These are phyloP conservation scores for Fraxinus xanthoxyloides DNA, from an alignment of 305 asterid genomes.

Conservation along the genomic window DNA sequence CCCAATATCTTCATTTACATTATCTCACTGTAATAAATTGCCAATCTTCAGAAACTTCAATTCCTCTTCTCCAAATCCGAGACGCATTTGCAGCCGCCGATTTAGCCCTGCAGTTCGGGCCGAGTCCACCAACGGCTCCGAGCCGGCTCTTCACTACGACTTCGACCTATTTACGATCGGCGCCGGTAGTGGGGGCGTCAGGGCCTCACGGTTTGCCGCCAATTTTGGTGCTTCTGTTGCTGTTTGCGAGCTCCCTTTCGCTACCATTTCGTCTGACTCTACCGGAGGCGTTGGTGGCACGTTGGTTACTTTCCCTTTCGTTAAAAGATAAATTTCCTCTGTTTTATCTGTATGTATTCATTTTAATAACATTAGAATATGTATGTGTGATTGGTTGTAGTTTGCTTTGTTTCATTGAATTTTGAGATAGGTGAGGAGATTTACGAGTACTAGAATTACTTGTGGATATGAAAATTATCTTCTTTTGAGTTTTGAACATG, in stretches of 20 bases:
- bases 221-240: slow-evolving; percentile 88
- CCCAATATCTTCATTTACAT: slow-evolving; percentile 27
- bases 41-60: slow-evolving; percentile 14
- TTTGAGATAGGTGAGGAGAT: background rate
- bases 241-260: slow-evolving; percentile 86
- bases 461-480: background rate
- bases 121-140: slow-evolving; percentile 60
- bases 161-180: slow-evolving; percentile 90
- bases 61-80: slow-evolving; percentile 22
- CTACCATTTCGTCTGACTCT: slow-evolving; percentile 79
- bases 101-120: slow-evolving; percentile 44
- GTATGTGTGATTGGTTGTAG: background rate
- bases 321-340: background rate
- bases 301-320: slow-evolving; percentile 37
- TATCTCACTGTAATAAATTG: slow-evolving; percentile 23
- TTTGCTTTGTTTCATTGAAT: background rate
- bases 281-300: slow-evolving; percentile 97
- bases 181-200: slow-evolving; percentile 96
- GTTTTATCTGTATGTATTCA: background rate
- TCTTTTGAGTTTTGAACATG: background rate
- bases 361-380: background rate
- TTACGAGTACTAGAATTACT: background rate
- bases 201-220: slow-evolving; percentile 91
- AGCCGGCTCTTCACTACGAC: slow-evolving; percentile 53
- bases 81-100: slow-evolving; percentile 32